Percentiles rank a stretch among this genome's conserved stretches.
These are phyloP conservation scores for Tilletia horrida DNA, from an alignment of 1,284 basidiomycete genomes.

Conservation along the genomic window DNA sequence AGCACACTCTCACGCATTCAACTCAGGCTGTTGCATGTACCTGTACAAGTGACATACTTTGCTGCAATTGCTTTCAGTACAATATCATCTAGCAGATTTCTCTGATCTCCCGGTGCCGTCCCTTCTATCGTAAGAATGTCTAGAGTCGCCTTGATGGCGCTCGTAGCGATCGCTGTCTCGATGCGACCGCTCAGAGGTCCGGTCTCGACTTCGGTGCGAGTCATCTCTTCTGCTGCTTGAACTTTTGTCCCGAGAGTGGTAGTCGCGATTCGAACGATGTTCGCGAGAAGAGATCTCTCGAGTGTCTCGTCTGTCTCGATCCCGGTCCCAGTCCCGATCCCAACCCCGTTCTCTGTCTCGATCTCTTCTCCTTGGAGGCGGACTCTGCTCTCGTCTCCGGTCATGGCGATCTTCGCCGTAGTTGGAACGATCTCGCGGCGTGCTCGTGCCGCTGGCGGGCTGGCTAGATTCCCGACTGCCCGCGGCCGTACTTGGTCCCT, in stretches of 20 bases:
- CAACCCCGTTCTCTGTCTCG: not conserved
- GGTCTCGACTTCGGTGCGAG: not conserved
- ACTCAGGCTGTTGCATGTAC: too few relatives aligned
- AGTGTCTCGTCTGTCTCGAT: slow-evolving; percentile 29
- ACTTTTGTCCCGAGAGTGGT: not conserved
- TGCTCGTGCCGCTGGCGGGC: slow-evolving; percentile 27
- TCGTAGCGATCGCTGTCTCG: not conserved
- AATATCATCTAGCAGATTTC: too few relatives aligned
- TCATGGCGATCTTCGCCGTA: slow-evolving; percentile 19
- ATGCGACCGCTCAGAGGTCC: not conserved
- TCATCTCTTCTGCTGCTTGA: not conserved
- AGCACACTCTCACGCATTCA: too few relatives aligned
- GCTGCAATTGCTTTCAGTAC: too few relatives aligned
- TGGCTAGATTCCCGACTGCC: slow-evolving; percentile 19
- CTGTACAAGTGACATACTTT: too few relatives aligned
- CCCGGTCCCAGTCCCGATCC: slow-evolving; percentile 31
- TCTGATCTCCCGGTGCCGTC: too few relatives aligned
- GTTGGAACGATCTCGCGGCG: slow-evolving; percentile 1
- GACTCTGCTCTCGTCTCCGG: slow-evolving; percentile 29
- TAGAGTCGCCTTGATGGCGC: too few relatives aligned
- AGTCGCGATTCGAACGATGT: not conserved
- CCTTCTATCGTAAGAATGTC: too few relatives aligned
- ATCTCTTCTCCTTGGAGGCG: not conserved
- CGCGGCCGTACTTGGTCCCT: slow-evolving; percentile 19
- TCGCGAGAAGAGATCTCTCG: slow-evolving; percentile 19